Percentiles rank a stretch among this genome's conserved stretches.
These are phyloP conservation scores for Fusarium torreyae DNA, from an alignment of 2,329 filamentous ascomycete genomes.

Conservation along the genomic window DNA sequence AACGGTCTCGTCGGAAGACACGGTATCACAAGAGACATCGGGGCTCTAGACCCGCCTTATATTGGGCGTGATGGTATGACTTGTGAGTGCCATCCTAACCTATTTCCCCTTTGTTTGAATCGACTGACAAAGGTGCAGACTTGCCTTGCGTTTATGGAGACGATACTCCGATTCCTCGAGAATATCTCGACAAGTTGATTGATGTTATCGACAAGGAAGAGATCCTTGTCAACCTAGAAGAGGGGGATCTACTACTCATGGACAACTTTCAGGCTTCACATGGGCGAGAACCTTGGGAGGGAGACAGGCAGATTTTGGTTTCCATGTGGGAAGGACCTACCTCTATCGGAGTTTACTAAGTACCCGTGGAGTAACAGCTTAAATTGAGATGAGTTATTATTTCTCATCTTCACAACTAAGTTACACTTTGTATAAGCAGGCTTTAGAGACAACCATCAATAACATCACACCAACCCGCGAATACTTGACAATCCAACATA, in stretches of 20 bases:
- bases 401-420: too few species aligned
- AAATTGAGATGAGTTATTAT: too few species aligned
- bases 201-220: background rate
- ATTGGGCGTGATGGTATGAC: background rate
- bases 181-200: background rate
- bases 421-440: too few species aligned
- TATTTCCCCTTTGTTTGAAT: background rate
- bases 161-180: background rate
- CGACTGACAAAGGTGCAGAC: background rate
- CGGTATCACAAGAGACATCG: conserved; percentile 1
- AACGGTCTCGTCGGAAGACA: background rate
- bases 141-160: background rate
- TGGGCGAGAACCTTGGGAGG: too few species aligned
- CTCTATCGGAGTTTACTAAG: too few species aligned
- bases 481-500: too few species aligned
- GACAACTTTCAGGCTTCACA: too few species aligned
- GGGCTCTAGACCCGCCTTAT: background rate
- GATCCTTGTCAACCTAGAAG: background rate
- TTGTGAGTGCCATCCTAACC: background rate
- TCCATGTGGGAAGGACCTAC: too few species aligned
- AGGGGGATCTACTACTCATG: background rate
- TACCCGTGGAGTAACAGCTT: too few species aligned
- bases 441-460: too few species aligned
- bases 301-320: too few species aligned
- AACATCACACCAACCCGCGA: too few species aligned